These are phyloP conservation scores for Zygotorulaspora mrakii DNA, from an alignment of 1,139 yeast genomes.

Conservation along the genomic window DNA sequence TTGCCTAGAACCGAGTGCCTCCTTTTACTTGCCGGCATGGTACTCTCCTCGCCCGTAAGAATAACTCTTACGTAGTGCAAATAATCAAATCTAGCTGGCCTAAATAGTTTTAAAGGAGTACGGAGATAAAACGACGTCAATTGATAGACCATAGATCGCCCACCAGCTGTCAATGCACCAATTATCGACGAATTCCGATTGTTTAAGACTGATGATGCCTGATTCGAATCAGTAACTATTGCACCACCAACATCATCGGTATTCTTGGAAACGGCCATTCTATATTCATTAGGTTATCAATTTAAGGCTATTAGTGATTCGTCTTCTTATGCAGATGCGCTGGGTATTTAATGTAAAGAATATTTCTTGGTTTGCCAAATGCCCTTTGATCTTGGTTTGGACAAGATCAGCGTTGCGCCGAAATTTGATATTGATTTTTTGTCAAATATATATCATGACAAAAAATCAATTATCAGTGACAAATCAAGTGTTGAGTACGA, in stretches of 20 bases:
- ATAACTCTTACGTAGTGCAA: constrained; percentile 61
- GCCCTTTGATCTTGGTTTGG: too few relatives aligned
- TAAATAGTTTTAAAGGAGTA: constrained; percentile 78
- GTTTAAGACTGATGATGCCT: constrained; percentile 6
- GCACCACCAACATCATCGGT: constrained; percentile 4
- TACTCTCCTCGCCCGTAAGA: constrained; percentile 44
- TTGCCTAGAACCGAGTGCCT: constrained; percentile 27
- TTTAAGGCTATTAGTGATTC: too few relatives aligned
- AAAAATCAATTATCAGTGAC: too few relatives aligned
- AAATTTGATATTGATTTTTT: too few relatives aligned
- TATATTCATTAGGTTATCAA: constrained; percentile 4
- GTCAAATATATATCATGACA: too few relatives aligned
- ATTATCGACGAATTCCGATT: constrained; percentile 34
- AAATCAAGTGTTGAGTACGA: too few relatives aligned
- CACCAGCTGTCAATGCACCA: constrained; percentile 73
- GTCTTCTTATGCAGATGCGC: too few relatives aligned
- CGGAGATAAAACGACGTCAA: constrained; percentile 72
- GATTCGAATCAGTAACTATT: background rate
- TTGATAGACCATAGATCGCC: constrained; percentile 79
- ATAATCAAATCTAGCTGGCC: constrained; percentile 89
- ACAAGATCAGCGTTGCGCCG: too few relatives aligned
- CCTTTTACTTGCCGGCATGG: constrained; percentile 17
- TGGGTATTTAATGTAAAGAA: too few relatives aligned
- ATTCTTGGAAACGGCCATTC: constrained; percentile 7
- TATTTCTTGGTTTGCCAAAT: too few relatives aligned